Conservation (phyloP, 1,139 yeast species). For the Sugiyamaella neomexicana region DNA sequence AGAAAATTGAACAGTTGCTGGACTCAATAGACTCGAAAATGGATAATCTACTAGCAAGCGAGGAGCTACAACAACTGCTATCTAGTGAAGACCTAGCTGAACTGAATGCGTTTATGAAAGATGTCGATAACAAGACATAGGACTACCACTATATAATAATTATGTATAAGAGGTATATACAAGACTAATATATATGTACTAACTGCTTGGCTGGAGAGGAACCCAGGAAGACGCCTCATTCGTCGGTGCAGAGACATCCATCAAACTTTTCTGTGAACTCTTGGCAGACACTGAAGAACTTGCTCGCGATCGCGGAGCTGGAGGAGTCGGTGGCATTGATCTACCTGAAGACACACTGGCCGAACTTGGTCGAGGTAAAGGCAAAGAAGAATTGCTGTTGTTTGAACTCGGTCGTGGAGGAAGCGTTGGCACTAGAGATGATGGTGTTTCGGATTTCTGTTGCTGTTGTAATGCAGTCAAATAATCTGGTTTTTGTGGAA, state of each 20-base stretch:
- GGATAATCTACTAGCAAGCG: slow-evolving; percentile 45
- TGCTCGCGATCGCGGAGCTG: slow-evolving; percentile 16
- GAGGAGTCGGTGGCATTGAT: slow-evolving; percentile 17
- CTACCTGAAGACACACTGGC: neutral
- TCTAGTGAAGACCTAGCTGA: slow-evolving; percentile 19
- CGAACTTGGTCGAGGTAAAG: slow-evolving; percentile 21
- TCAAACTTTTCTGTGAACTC: slow-evolving; percentile 21
- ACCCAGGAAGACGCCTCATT: slow-evolving; percentile 24
- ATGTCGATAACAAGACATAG: neutral
- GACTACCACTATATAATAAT: neutral
- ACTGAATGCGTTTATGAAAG: slow-evolving; percentile 23
- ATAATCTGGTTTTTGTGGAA: slow-evolving; percentile 32
- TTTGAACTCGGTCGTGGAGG: slow-evolving; percentile 22
- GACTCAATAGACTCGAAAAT: slow-evolving; percentile 57
- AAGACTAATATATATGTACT: neutral
- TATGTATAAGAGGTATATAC: neutral
- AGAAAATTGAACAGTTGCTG: slow-evolving; percentile 54
- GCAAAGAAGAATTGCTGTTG: slow-evolving; percentile 4
- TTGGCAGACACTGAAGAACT: slow-evolving; percentile 13
- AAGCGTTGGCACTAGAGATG: slow-evolving; percentile 22
- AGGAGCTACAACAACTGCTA: slow-evolving; percentile 28
- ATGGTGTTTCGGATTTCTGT: neutral
- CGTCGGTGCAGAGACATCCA: slow-evolving; percentile 22
- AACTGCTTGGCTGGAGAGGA: slow-evolving; percentile 27
- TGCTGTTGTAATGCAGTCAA: slow-evolving; percentile 11